phyloP scores from a whole-genome alignment of 805 yeast genomes.

The Kodamaea kakaduensis region DNA sequence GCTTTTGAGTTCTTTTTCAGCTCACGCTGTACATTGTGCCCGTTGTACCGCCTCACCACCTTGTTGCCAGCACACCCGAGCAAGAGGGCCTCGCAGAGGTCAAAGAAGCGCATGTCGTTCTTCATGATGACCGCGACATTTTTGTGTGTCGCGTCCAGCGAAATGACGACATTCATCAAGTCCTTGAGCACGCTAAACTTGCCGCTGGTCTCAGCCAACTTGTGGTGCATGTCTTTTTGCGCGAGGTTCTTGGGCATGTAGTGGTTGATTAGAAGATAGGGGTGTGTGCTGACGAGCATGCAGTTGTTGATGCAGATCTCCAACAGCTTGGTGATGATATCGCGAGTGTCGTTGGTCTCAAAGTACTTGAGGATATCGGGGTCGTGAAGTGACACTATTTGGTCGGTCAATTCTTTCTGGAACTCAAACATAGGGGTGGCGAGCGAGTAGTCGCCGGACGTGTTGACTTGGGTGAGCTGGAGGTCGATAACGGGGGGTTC shows the following conservation, averaged over 20 bases:
- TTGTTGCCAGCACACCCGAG: conserved; percentile 50
- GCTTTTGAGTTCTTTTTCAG: conserved; percentile 18
- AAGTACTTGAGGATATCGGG: conserved; percentile 85
- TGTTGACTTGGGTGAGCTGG: conserved; percentile 42
- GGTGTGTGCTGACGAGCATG: conserved; percentile 81
- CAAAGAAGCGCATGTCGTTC: conserved; percentile 61
- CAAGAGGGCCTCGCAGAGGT: conserved; percentile 66
- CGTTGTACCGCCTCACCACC: conserved; percentile 56
- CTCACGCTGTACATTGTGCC: conserved; percentile 54
- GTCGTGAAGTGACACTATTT: conserved; percentile 86
- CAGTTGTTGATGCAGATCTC: conserved; percentile 72
- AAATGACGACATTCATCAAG: conserved; percentile 52
- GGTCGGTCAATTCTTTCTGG: conserved; percentile 86
- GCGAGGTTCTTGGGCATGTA: conserved; percentile 77
- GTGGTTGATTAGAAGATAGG: conserved; percentile 78
- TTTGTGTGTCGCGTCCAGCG: conserved; percentile 26
- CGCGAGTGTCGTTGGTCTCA: conserved; percentile 51
- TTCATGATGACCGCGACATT: conserved; percentile 69
- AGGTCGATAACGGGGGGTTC: conserved; percentile 71
- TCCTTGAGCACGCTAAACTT: conserved; percentile 72
- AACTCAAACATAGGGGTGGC: conserved; percentile 83
- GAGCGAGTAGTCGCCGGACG: conserved; percentile 63
- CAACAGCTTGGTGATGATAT: conserved; percentile 68
- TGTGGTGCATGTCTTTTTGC: conserved; percentile 64
- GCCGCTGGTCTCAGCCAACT: conserved; percentile 76